phyloP scores from a whole-genome alignment of 2,329 filamentous ascomycete genomes.

The Epichloe uncinata region DNA sequence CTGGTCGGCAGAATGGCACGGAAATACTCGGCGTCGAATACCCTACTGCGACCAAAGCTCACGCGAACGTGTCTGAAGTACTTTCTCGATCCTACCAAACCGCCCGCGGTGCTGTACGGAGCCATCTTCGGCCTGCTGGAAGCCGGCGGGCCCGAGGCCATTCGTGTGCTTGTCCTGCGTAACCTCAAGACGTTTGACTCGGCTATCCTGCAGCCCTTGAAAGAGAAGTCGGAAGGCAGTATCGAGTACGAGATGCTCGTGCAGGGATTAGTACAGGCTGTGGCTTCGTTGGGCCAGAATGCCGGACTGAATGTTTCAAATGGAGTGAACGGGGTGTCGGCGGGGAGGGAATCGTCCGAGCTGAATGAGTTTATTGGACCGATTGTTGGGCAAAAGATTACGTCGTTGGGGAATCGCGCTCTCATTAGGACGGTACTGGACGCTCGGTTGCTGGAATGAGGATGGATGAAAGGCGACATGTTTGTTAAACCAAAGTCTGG shows the following conservation, averaged over 20 bases:
- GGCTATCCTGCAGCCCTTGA: slow-evolving; percentile 39
- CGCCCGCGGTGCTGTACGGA: slow-evolving; percentile 76
- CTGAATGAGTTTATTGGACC: slow-evolving; percentile 42
- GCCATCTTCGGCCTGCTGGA: slow-evolving; percentile 68
- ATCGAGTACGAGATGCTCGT: slow-evolving; percentile 44
- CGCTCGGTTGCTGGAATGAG: slow-evolving; percentile 34
- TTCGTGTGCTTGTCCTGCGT: slow-evolving; percentile 41
- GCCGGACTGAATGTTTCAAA: slow-evolving; percentile 20
- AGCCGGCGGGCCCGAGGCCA: slow-evolving; percentile 54
- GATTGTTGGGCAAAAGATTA: slow-evolving; percentile 37
- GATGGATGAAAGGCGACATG: slow-evolving; percentile 2
- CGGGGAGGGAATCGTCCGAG: slow-evolving; percentile 27
- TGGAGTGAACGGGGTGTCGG: slow-evolving; percentile 24
- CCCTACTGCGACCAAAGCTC: slow-evolving; percentile 73
- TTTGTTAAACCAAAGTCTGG: background rate
- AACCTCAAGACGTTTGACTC: slow-evolving; percentile 42
- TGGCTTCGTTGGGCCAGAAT: slow-evolving; percentile 29
- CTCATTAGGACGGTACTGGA: slow-evolving; percentile 40
- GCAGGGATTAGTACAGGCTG: slow-evolving; percentile 40
- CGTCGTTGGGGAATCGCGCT: slow-evolving; percentile 29
- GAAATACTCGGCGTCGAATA: slow-evolving; percentile 70
- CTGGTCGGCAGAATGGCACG: slow-evolving; percentile 66
- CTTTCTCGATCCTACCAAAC: slow-evolving; percentile 76
- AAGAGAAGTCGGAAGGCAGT: slow-evolving; percentile 33
- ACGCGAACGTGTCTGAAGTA: slow-evolving; percentile 87